phyloP scores from a whole-genome alignment of 805 yeast species.

The Candida glaebosa region DNA sequence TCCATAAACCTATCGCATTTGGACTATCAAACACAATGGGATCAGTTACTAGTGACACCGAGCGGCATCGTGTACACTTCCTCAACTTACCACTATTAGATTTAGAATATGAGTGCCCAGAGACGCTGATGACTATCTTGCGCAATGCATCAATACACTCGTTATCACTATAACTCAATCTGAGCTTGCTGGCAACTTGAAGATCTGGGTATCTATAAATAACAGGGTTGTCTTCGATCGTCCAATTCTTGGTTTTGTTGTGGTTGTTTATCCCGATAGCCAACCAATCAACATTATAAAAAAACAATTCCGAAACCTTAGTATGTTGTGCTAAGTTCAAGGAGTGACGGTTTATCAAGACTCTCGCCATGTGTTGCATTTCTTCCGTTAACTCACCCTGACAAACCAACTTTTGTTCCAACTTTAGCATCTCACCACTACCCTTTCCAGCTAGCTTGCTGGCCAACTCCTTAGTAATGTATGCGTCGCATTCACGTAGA shows the following conservation, averaged over 20 bases:
- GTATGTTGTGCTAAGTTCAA: constrained; percentile 41
- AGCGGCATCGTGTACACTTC: constrained; percentile 41
- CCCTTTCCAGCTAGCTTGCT: constrained; percentile 17
- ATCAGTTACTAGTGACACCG: constrained; percentile 39
- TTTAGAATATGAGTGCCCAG: background rate
- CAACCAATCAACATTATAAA: constrained; percentile 68
- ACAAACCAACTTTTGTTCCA: constrained; percentile 62
- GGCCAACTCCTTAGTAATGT: constrained; percentile 27
- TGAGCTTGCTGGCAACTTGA: constrained; percentile 13
- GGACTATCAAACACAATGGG: constrained; percentile 33
- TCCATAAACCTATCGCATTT: constrained; percentile 44
- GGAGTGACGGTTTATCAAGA: constrained; percentile 47
- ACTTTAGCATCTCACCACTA: constrained; percentile 35
- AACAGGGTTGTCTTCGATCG: background rate
- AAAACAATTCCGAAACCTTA: constrained; percentile 53
- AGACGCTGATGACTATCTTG: constrained; percentile 26
- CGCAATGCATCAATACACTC: constrained; percentile 36
- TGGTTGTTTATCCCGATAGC: constrained; percentile 26
- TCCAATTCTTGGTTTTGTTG: constrained; percentile 11
- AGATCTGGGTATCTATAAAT: constrained; percentile 6
- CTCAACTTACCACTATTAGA: constrained; percentile 16
- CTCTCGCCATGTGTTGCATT: constrained; percentile 35
- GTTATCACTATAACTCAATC: constrained; percentile 18
- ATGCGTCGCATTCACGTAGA: constrained; percentile 53
- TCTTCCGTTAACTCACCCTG: constrained; percentile 56